Evolutionary conservation across 371 early-diverging fungal species (phyloP), one percentile per base, ranked within the genome.

Genomic region (Rhizomucor miehei): DNA sequence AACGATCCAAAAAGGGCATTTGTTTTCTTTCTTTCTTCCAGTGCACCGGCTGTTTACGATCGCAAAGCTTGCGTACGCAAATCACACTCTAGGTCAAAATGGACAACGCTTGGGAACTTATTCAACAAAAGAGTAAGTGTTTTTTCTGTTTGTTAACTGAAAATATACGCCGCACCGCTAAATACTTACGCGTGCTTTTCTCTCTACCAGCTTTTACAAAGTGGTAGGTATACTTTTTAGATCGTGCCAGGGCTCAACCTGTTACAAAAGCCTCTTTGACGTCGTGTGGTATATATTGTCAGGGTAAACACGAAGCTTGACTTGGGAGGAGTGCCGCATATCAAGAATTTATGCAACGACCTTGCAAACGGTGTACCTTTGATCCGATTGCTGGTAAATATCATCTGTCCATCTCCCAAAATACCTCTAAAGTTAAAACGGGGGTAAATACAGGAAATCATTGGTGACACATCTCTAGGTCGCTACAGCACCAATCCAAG

Each of bases 231-330:
- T 9, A 38, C 14, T 38, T 9, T 10, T 10, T 38, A 14, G 38
- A 38, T 38, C 38, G 38, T 14, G 38, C 38, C n/a, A n/a, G n/a
- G n/a, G n/a, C n/a, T n/a, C n/a, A n/a, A n/a, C n/a, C n/a, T n/a
- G n/a, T n/a, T n/a, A n/a, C n/a, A n/a, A 38, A 81, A 54, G 61
- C n/a, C 46, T 5, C 29, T 16, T 54, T 35, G 35, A 23, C 13
- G 13, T 19, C 24, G 9, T 21, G 23, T 45, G 41, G 21, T 38
- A 8, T 25, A 29, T n/a, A n/a, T n/a, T n/a, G n/a, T 75, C 68
- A 95, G 96, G 99, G 88, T 96, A 44, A 98, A 97, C 73, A 92
- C 80, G 49, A 91, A 97, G 60, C 77, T 99, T 17, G 79, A 78
- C 45, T 71, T 79, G 40, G 77, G 77, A 21, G 69, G 77, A 24